A percentile compares a stretch with the other conserved stretches of the same genome.
Evolutionary conservation across 1,284 basidiomycete genomes (phyloP).

Genomic region (Leccinum pallidistipes): DNA sequence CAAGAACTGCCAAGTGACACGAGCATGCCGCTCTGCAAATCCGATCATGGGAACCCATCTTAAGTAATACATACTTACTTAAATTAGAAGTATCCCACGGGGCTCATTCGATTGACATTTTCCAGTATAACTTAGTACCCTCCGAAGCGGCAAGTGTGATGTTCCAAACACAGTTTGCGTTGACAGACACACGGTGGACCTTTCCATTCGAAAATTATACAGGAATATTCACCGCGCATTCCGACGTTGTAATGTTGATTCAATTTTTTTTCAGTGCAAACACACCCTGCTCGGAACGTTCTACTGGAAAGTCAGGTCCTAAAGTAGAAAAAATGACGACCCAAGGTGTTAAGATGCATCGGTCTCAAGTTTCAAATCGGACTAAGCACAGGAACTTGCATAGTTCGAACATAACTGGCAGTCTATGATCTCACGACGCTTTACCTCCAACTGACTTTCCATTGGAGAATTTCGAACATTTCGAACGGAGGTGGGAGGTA

Average conservation of each 20-base stretch:
- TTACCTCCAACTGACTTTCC: not conserved
- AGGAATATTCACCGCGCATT: not conserved
- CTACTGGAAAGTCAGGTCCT: not conserved
- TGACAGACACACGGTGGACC: not conserved
- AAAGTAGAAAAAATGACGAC: too few relatives aligned
- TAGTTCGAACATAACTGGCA: too few relatives aligned
- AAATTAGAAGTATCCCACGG: too few relatives aligned
- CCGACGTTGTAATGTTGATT: not conserved
- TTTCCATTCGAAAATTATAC: not conserved
- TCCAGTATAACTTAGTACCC: too few relatives aligned
- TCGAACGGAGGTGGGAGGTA: not conserved
- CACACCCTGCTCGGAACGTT: not conserved
- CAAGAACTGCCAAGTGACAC: too few relatives aligned
- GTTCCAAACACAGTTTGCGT: not conserved
- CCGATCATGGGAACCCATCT: not conserved
- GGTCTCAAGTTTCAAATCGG: too few relatives aligned
- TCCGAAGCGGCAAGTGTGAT: not conserved
- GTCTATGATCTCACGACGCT: not conserved
- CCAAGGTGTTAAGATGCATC: too few relatives aligned
- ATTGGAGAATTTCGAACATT: not conserved
- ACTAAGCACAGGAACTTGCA: too few relatives aligned
- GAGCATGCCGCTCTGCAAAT: not conserved
- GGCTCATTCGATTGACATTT: too few relatives aligned
- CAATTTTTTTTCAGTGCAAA: not conserved
- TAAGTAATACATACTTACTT: too few relatives aligned